phyloP scores from a whole-genome alignment of 768 basidiomycete genomes.

The Tubosaeta brunneosetosa region DNA sequence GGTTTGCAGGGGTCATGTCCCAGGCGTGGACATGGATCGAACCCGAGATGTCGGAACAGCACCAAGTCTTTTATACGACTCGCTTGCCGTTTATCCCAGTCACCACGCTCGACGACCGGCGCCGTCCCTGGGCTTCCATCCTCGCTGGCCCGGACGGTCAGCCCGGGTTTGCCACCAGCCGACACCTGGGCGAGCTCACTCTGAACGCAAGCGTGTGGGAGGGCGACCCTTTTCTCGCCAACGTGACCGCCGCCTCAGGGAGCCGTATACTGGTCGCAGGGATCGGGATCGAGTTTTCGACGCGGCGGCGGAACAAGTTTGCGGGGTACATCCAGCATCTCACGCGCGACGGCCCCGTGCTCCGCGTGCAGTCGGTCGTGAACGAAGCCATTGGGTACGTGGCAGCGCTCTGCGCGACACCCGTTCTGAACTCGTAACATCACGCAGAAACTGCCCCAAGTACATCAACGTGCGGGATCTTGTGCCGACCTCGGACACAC shows the following conservation, averaged over 20 bases:
- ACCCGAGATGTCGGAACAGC: slow-evolving; percentile 46
- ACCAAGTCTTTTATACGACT: slow-evolving; percentile 46
- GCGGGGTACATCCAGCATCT: slow-evolving; percentile 45
- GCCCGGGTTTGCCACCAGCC: slow-evolving; percentile 41
- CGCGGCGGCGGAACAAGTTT: slow-evolving; percentile 59
- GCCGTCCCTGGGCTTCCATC: slow-evolving; percentile 58
- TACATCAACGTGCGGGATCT: slow-evolving; percentile 60
- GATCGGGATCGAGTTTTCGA: slow-evolving; percentile 57
- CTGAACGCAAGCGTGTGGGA: slow-evolving; percentile 42
- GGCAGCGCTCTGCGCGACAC: neutral
- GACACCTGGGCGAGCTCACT: slow-evolving; percentile 34
- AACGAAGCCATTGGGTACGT: slow-evolving; percentile 58
- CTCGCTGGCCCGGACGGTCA: slow-evolving; percentile 42
- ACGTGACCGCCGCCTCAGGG: slow-evolving; percentile 13
- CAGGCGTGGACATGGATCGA: slow-evolving; percentile 38
- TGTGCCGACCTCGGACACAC: slow-evolving; percentile 35
- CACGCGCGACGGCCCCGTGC: slow-evolving; percentile 23
- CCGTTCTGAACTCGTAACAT: neutral
- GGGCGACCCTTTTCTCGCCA: slow-evolving; percentile 51
- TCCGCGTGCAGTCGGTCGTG: slow-evolving; percentile 38
- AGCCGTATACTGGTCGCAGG: slow-evolving; percentile 44
- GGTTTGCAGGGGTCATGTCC: slow-evolving; percentile 35
- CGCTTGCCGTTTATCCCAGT: slow-evolving; percentile 52
- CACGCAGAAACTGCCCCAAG: slow-evolving; percentile 61
- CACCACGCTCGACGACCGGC: slow-evolving; percentile 46